Base-by-base conservation (phyloP, 441 rosid species). In the Viola pubescens region DNA sequence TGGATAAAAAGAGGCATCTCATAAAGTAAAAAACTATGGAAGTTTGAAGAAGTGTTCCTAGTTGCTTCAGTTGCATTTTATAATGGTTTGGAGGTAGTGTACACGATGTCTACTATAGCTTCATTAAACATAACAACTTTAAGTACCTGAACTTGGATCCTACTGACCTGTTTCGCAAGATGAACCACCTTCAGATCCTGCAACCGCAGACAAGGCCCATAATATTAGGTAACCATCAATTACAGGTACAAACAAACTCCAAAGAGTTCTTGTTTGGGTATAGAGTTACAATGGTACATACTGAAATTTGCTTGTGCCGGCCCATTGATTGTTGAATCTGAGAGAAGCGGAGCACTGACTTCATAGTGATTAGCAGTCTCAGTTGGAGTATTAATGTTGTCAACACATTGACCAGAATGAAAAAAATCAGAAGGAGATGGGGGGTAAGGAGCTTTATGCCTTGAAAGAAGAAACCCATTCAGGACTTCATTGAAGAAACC, bases 401-500 rank as follows among this genome's bases (percentile, higher is more conserved):
- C 75, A 65, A 71, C 58, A 68, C 68, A 78, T 68, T 76, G 73
- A 69, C 63, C 69, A 57, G 73, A 73, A 65, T 54, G 66, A 66
- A 73, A 49, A 66, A 80, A 78, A 72, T 84, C 88, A 16, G 85
- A 60, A 64, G 97, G 97, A 64, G 77, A 76, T 50, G 89, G 97
- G 46, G 98, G 97, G 60, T 75, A 72, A 68, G 90, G 88, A 71
- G 85, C 86, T 79, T 81, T 85, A 77, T 83, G 85, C 74, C 97
- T 72, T 45, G 82, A 73, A 69, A 79, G 81, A 69, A 92, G 94
- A 80, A 82, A 83, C 41, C 97, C 98, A 73, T 92, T 87, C 60
- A 89, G 86, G 68, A 87, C 71, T 73, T 89, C 95, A 62, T 89
- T 89, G 77, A 92, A 92, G 87, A 92, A 92, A 45, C 98, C 98